phyloP scores from a whole-genome alignment of 306 rosid genomes.

The Malus domestica region ASM211411v1 NC_041791.1:27983001-27983500 shows the following conservation, averaged over 20 bases:
- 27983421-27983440: too few relatives aligned
- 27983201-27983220: constrained; percentile 81
- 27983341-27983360: too few relatives aligned
- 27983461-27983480: too few relatives aligned
- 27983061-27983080: constrained; percentile 18
- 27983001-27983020: constrained; percentile 50
- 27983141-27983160: background rate
- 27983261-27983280: constrained; percentile 82
- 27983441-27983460: too few relatives aligned
- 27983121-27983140: background rate
- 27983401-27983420: too few relatives aligned
- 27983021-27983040: constrained; percentile 61
- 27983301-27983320: background rate
- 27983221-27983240: constrained; percentile 72
- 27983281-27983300: constrained; percentile 20
- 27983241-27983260: constrained; percentile 62
- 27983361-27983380: too few relatives aligned
- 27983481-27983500: too few relatives aligned
- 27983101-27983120: background rate
- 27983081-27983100: background rate
- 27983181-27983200: constrained; percentile 23
- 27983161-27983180: background rate
- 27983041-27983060: constrained; percentile 81
- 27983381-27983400: too few relatives aligned
- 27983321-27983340: too few relatives aligned